Evolutionary conservation across 805 yeast species (phyloP), one percentile per base, ranked within the genome.

Genomic region (Dipodascopsis tothii): DNA sequence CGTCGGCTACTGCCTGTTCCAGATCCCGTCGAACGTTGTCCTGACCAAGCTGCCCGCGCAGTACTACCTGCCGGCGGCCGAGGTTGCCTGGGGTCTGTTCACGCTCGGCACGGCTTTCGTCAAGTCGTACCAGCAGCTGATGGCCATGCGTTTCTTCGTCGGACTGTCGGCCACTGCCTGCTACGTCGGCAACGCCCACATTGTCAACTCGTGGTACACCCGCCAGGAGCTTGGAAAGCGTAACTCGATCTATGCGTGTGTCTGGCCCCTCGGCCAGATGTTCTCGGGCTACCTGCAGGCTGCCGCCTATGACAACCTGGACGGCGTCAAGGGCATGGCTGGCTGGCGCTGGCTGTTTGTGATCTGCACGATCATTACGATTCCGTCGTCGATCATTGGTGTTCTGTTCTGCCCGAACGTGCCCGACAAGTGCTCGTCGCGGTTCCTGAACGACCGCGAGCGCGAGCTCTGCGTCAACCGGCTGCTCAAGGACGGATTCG

Each of bases 291-390:
- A 77, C 47, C 63, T 81, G 35, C 80, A 79, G 52, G 74, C 80
- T n/a, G 75, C 80, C 5, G 71, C 78, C 20, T 71, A 64, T 44
- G 54, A 66, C 19, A 55, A 61, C 34, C 58, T 81, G 51, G 61
- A 68, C 43, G 83, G 80, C 27, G 63, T 56, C 6, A 56, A 60
- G 36, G 85, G 85, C 0, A 61, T 74, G 11, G 69, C 68, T 5
- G 78, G 84, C 11, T 81, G 86, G 86, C 69, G 79, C 66, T 81
- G 86, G 86, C 74, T 78, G 55, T 81, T 78, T 56, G 73, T 81
- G 35, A 70, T 81, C 49, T 84, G 80, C 58, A 79, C 80, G 11
- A 56, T 75, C 39, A 71, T 81, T 37, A 75, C 81, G 4, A 56
- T 80, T 22, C 75, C 69, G 1, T 73, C 81, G 35, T 82, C 80